Percentiles rank a stretch among this genome's conserved stretches.
Conservation (phyloP, 345 rosid species). For the Excoecaria cochinchinensis region DNA sequence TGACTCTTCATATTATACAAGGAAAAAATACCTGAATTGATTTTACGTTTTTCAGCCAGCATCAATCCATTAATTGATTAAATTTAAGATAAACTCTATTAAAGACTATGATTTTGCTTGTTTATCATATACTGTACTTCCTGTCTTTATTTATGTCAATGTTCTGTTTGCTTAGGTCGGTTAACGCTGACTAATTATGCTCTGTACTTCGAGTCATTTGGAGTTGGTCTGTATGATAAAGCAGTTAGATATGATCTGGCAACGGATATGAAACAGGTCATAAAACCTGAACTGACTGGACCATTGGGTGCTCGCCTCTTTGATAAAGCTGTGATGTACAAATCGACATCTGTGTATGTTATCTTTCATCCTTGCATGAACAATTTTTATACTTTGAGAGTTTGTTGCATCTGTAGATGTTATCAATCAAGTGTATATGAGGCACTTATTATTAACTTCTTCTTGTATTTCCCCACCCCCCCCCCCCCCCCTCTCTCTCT, state of each 20-base stretch:
- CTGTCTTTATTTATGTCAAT: conserved; percentile 22
- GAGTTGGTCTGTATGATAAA: conserved; percentile 75
- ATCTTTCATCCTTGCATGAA: conserved; percentile 16
- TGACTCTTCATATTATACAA: neutral
- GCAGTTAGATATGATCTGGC: conserved; percentile 79
- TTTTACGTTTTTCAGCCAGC: neutral
- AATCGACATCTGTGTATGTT: conserved; percentile 68
- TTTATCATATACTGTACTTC: conserved; percentile 1
- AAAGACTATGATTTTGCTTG: conserved; percentile 4
- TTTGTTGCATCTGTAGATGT: neutral
- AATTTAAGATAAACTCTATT: conserved; percentile 3
- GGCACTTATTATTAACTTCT: conserved; percentile 4
- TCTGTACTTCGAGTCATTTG: conserved; percentile 84
- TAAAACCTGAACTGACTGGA: conserved; percentile 89
- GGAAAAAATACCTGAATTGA: neutral
- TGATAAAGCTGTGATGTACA: conserved; percentile 96
- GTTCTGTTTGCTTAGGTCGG: conserved; percentile 59
- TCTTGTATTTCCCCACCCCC: neutral
- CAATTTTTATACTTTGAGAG: conserved; percentile 10
- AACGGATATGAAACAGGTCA: conserved; percentile 71
- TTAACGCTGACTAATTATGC: conserved; percentile 79
- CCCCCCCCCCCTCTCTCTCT: neutral
- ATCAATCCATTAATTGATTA: neutral
- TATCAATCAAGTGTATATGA: conserved; percentile 5
- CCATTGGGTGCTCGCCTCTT: conserved; percentile 95